Evolutionary conservation across 805 yeast species (phyloP).

Genomic region (Phaffomyces antillensis): DNA sequence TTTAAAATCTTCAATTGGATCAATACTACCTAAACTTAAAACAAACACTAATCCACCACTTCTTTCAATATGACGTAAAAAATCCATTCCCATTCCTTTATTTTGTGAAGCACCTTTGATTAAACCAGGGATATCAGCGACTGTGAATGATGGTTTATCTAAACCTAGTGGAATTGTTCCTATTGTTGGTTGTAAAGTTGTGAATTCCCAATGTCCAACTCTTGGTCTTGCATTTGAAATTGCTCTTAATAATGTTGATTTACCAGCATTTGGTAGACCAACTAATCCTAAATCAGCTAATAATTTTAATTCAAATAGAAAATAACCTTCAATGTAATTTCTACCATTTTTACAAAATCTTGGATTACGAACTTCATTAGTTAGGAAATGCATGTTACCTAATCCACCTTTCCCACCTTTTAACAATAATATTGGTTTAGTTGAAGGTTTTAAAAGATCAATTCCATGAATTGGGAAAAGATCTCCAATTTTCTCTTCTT

Average conservation of each 20-base stretch:
- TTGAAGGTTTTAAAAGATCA: slow-evolving; percentile 57
- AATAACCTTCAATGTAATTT: slow-evolving; percentile 52
- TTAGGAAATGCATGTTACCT: slow-evolving; percentile 93
- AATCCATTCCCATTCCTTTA: slow-evolving; percentile 90
- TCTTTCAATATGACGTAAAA: slow-evolving; percentile 86
- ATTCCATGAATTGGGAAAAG: slow-evolving; percentile 75
- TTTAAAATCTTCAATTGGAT: slow-evolving; percentile 63
- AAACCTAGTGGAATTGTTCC: slow-evolving; percentile 75
- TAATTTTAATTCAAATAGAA: slow-evolving; percentile 76
- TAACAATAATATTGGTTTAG: slow-evolving; percentile 60
- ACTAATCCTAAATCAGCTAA: slow-evolving; percentile 92
- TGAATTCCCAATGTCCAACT: slow-evolving; percentile 96
- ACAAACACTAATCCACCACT: slow-evolving; percentile 88
- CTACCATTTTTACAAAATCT: slow-evolving; percentile 82
- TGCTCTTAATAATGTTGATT: slow-evolving; percentile 79
- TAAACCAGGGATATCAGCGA: slow-evolving; percentile 97
- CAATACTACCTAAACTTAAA: slow-evolving; percentile 57
- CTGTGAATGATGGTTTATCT: slow-evolving; percentile 66
- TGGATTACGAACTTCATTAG: slow-evolving; percentile 81
- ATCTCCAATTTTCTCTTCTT: slow-evolving; percentile 57
- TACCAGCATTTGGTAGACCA: slow-evolving; percentile 96
- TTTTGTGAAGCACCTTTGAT: slow-evolving; percentile 81
- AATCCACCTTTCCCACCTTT: slow-evolving; percentile 92
- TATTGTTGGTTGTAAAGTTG: slow-evolving; percentile 85
- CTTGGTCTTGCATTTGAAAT: slow-evolving; percentile 85